A percentile compares a stretch with the other conserved stretches of the same genome.
These are phyloP conservation scores for Sporobolus alterniflorus DNA, from an alignment of 202 grass and related monocot species.

Conservation along the genomic window DNA sequence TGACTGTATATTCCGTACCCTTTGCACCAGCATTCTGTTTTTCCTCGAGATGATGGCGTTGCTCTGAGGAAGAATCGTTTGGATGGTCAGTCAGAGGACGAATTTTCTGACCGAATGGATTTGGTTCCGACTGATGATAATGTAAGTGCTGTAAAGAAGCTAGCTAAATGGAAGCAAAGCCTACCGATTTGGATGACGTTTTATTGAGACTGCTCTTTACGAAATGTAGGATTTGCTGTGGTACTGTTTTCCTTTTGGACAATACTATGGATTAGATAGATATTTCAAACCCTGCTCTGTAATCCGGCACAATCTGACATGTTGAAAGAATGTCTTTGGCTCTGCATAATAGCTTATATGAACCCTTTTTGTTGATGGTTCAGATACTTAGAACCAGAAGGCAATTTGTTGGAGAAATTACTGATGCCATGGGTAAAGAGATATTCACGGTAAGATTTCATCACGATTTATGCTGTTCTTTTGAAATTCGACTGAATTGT, in stretches of 20 bases:
- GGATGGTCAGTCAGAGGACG: background rate
- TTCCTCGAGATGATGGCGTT: background rate
- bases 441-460: conserved; percentile 81
- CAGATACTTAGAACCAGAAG: conserved; percentile 87
- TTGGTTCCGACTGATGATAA: background rate
- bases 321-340: too few species aligned
- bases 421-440: conserved; percentile 77
- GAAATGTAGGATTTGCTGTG: too few species aligned
- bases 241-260: too few species aligned
- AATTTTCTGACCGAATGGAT: background rate
- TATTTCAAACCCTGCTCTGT: too few species aligned
- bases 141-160: background rate
- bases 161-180: conserved; percentile 64
- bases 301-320: too few species aligned
- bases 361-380: conserved; percentile 45
- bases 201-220: too few species aligned
- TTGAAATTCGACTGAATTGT: conserved; percentile 33
- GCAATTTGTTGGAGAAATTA: conserved; percentile 88
- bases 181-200: conserved; percentile 19
- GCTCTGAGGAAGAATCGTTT: background rate
- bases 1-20: background rate
- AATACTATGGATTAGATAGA: too few species aligned
- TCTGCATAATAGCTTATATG: too few species aligned
- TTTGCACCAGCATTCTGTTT: background rate
- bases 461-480: background rate